Conservation (phyloP, 176 grass and related monocot genomes). For the sorghum (Sorghum bicolor) region DNA sequence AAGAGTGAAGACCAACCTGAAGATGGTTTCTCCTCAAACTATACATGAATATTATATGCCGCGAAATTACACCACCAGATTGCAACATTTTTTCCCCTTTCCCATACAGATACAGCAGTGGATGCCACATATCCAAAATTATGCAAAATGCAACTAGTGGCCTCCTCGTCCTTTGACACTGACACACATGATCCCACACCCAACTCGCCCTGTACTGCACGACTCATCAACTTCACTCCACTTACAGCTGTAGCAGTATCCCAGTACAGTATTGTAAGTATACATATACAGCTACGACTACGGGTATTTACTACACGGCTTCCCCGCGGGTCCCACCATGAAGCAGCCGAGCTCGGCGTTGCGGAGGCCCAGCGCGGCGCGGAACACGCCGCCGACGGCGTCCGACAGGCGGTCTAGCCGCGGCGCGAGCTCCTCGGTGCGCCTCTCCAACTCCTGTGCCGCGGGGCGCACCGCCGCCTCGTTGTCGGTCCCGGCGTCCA, state of each 20-base stretch:
- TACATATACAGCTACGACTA: background rate
- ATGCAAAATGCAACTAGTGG: background rate
- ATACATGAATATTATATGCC: background rate
- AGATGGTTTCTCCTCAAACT: background rate
- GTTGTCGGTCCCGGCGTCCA: constrained; percentile 1
- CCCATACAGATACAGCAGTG: background rate
- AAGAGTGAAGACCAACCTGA: background rate
- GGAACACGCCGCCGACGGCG: constrained; percentile 64
- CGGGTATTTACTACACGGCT: constrained; percentile 25
- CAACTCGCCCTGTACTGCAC: background rate
- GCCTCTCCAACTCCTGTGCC: constrained; percentile 43
- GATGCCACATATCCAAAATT: background rate
- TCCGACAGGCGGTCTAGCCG: constrained; percentile 46
- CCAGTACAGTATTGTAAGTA: background rate
- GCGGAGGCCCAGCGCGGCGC: constrained; percentile 54
- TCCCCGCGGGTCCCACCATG: constrained; percentile 18
- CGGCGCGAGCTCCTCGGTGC: constrained; percentile 54
- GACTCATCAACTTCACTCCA: background rate
- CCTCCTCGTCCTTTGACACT: background rate
- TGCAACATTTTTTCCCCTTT: background rate
- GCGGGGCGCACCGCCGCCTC: constrained; percentile 20
- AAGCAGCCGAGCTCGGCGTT: constrained; percentile 55
- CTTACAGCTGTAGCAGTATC: background rate
- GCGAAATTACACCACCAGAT: background rate
- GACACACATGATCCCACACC: background rate